These are phyloP conservation scores for Podaxis sp. DNA, from an alignment of 768 basidiomycete genomes.

Conservation along the genomic window DNA sequence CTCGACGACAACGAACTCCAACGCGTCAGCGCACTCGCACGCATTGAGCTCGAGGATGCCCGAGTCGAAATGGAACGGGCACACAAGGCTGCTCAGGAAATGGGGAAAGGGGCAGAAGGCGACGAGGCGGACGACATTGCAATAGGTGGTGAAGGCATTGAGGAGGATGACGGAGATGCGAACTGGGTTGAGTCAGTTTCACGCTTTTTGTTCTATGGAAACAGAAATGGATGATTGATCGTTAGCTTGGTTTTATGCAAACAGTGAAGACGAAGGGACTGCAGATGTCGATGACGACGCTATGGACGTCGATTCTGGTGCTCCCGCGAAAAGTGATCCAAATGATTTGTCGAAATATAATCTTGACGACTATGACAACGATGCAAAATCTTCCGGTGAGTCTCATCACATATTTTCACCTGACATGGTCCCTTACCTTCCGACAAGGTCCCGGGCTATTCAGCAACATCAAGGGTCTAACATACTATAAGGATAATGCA, in stretches of 20 bases:
- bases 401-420: slow-evolving; percentile 9
- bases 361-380: slow-evolving; percentile 90
- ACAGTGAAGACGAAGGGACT: slow-evolving; percentile 50
- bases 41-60: slow-evolving; percentile 89
- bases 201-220: slow-evolving; percentile 7
- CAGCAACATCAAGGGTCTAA: slow-evolving; percentile 93
- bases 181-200: slow-evolving; percentile 88
- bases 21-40: slow-evolving; percentile 84
- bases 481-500: slow-evolving; percentile 86
- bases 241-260: slow-evolving; percentile 20
- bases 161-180: slow-evolving; percentile 45
- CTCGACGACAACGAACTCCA: slow-evolving; percentile 89
- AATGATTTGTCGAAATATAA: slow-evolving; percentile 87
- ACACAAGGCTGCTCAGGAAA: slow-evolving; percentile 69
- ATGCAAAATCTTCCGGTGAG: slow-evolving; percentile 43
- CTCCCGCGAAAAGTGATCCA: slow-evolving; percentile 32
- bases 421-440: slow-evolving; percentile 8
- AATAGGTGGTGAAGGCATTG: slow-evolving; percentile 43
- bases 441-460: slow-evolving; percentile 76
- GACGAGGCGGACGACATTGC: slow-evolving; percentile 59
- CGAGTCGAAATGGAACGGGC: slow-evolving; percentile 81
- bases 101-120: slow-evolving; percentile 66
- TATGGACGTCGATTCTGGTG: slow-evolving; percentile 60
- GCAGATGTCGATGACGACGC: slow-evolving; percentile 50
- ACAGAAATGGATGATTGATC: slow-evolving; percentile 13